phyloP scores from a whole-genome alignment of 2,329 filamentous ascomycete species.

The Fusarium penzigii region DNA sequence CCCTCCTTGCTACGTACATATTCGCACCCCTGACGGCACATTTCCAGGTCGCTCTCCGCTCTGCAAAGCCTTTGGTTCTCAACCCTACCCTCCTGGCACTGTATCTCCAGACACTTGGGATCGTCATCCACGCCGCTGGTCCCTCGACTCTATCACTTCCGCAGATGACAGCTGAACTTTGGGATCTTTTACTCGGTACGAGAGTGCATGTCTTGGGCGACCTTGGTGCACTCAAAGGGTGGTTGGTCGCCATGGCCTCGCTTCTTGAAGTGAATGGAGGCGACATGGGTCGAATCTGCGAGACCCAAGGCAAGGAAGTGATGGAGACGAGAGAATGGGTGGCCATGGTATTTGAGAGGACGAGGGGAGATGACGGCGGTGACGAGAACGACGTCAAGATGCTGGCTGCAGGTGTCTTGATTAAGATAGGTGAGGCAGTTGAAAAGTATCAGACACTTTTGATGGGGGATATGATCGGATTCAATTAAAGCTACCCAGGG shows the following conservation, averaged over 20 bases:
- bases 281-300: constrained; percentile 70
- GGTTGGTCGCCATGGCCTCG: constrained; percentile 78
- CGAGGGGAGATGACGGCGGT: constrained; percentile 49
- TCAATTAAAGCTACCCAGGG: constrained; percentile 12
- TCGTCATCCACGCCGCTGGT: constrained; percentile 81
- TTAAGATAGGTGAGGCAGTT: constrained; percentile 78
- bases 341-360: constrained; percentile 68
- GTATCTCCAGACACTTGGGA: constrained; percentile 81
- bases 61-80: constrained; percentile 61
- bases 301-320: constrained; percentile 72
- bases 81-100: constrained; percentile 75
- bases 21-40: constrained; percentile 85
- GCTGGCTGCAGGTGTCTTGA: constrained; percentile 73
- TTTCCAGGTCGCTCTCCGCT: constrained; percentile 66
- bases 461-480: constrained; percentile 66
- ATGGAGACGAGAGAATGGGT: constrained; percentile 90
- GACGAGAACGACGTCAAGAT: constrained; percentile 82
- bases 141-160: constrained; percentile 75
- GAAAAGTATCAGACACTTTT: constrained; percentile 78
- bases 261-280: constrained; percentile 79
- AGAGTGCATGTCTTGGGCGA: constrained; percentile 63
- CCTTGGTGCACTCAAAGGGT: constrained; percentile 66
- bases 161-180: constrained; percentile 81
- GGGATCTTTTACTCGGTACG: constrained; percentile 75
- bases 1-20: constrained; percentile 73